Conservation (phyloP, 2,329 filamentous ascomycete species). For the Exophiala bonariae region DNA sequence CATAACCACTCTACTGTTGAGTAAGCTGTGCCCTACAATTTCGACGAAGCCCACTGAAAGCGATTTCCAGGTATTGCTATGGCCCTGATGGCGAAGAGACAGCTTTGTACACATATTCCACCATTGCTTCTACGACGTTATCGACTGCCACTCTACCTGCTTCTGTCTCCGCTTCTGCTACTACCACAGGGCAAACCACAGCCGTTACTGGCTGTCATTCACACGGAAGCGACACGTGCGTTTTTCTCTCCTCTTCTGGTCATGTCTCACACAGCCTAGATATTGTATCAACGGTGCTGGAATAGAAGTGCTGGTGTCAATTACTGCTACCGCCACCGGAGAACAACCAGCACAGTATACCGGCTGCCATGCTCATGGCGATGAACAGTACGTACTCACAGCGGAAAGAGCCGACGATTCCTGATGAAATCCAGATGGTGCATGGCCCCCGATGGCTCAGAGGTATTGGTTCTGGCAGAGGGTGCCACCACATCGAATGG, state of each 20-base stretch:
- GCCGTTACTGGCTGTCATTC: constrained; percentile 55
- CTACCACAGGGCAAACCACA: constrained; percentile 38
- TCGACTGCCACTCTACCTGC: constrained; percentile 16
- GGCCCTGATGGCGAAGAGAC: constrained; percentile 33
- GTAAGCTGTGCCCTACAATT: constrained; percentile 17
- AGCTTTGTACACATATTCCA: constrained; percentile 27
- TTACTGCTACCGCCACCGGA: constrained; percentile 54
- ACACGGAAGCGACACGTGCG: constrained; percentile 48
- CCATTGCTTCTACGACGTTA: constrained; percentile 21
- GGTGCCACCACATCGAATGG: constrained; percentile 17
- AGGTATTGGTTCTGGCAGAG: constrained; percentile 57
- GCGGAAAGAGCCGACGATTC: background rate
- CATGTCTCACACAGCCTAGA: constrained; percentile 25
- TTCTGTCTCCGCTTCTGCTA: constrained; percentile 31
- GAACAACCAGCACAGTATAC: constrained; percentile 63
- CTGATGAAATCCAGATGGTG: constrained; percentile 54
- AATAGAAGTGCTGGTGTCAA: constrained; percentile 38
- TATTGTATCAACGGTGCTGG: constrained; percentile 37
- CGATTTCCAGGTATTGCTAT: constrained; percentile 28
- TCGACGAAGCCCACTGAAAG: background rate
- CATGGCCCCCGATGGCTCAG: constrained; percentile 58
- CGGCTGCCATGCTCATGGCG: constrained; percentile 63
- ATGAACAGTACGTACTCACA: constrained; percentile 52
- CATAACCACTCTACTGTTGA: constrained; percentile 34
- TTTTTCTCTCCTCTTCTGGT: constrained; percentile 1